Conservation (phyloP, 2,329 filamentous ascomycete species). For the Epichloe brachyelytri region DNA sequence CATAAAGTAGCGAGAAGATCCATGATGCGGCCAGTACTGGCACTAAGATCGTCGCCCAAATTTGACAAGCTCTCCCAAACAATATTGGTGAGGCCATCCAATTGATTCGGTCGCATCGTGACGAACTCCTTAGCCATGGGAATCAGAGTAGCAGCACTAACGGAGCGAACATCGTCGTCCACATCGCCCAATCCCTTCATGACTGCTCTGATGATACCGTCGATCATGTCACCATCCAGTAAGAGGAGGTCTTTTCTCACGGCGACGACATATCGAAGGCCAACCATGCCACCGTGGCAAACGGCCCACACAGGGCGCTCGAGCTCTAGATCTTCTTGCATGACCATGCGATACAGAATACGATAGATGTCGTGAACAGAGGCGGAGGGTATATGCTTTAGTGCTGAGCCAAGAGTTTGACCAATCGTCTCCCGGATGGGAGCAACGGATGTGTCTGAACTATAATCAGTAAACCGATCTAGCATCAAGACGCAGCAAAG, state of each 20-base stretch:
- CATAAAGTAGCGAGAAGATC: slow-evolving; percentile 92
- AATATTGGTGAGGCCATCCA: slow-evolving; percentile 78
- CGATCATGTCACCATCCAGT: slow-evolving; percentile 72
- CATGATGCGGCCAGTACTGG: slow-evolving; percentile 97
- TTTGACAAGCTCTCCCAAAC: slow-evolving; percentile 97
- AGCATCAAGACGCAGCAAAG: slow-evolving; percentile 94
- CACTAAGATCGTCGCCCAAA: slow-evolving; percentile 91
- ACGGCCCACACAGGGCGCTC: slow-evolving; percentile 78
- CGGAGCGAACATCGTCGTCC: slow-evolving; percentile 92
- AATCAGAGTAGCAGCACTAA: slow-evolving; percentile 93
- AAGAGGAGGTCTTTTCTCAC: slow-evolving; percentile 87
- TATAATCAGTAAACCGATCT: slow-evolving; percentile 94
- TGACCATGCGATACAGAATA: slow-evolving; percentile 78
- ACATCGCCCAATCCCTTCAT: slow-evolving; percentile 87
- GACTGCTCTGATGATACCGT: slow-evolving; percentile 81
- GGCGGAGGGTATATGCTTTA: slow-evolving; percentile 67
- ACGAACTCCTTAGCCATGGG: slow-evolving; percentile 95
- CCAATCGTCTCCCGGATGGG: slow-evolving; percentile 93
- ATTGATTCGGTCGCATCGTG: slow-evolving; percentile 60
- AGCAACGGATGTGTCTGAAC: slow-evolving; percentile 91
- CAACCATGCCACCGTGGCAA: slow-evolving; percentile 96
- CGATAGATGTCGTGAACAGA: slow-evolving; percentile 78
- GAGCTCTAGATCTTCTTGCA: slow-evolving; percentile 70
- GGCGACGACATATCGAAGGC: slow-evolving; percentile 85
- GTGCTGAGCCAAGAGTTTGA: slow-evolving; percentile 78